Percentiles rank a stretch among this genome's conserved stretches.
These are phyloP conservation scores for Colletotrichum sp. DNA, from an alignment of 2,329 filamentous ascomycete genomes.

Conservation along the genomic window DNA sequence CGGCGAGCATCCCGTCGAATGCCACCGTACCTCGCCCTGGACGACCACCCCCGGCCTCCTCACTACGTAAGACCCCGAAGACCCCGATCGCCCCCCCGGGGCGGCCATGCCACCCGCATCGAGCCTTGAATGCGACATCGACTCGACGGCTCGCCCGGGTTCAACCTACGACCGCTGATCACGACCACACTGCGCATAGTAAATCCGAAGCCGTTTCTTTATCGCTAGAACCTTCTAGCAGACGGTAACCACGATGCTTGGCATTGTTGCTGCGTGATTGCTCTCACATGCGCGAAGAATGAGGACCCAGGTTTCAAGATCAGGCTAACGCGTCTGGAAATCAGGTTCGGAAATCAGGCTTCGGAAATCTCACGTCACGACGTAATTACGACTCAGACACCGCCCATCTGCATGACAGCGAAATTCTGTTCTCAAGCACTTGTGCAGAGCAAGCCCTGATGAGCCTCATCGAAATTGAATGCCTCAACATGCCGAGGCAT, in stretches of 20 bases:
- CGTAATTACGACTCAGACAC: neutral
- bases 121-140: slow-evolving; percentile 16
- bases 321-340: neutral
- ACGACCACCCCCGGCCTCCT: neutral
- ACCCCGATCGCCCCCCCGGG: slow-evolving; percentile 5
- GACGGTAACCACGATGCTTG: neutral
- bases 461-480: neutral
- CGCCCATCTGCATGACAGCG: neutral
- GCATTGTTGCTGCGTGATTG: neutral
- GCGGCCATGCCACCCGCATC: slow-evolving; percentile 6
- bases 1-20: slow-evolving; percentile 7
- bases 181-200: neutral
- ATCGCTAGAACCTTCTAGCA: slow-evolving; percentile 5
- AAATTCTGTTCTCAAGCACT: neutral
- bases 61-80: slow-evolving; percentile 9
- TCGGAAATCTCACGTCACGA: neutral
- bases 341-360: neutral
- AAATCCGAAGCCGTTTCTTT: neutral
- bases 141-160: neutral
- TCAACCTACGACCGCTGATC: neutral
- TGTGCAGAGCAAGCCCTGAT: neutral
- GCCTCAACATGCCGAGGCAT: neutral
- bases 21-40: neutral
- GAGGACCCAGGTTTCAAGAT: neutral
- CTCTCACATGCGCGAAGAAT: neutral